Evolutionary conservation across 2,329 filamentous ascomycete genomes (phyloP).

Genomic region (Pseudogymnoascus sp.): DNA sequence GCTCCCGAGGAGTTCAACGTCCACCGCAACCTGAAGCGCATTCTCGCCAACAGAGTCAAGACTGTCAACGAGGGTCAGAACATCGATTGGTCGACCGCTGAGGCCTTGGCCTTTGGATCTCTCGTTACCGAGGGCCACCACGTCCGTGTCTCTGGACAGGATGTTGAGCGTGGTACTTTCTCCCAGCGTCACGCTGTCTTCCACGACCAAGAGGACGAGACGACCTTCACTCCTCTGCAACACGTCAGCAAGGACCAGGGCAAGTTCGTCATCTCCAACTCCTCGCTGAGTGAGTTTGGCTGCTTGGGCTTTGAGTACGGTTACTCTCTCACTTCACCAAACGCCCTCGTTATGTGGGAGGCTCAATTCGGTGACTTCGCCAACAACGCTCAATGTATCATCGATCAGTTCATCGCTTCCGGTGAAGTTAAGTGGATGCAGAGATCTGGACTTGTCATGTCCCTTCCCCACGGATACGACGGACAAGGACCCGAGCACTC

Average conservation of each 20-base stretch:
- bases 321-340: constrained; percentile 93
- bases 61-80: constrained; percentile 83
- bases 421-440: constrained; percentile 99
- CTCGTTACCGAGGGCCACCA: constrained; percentile 91
- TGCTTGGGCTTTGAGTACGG: constrained; percentile 96
- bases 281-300: constrained; percentile 62
- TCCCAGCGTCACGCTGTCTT: constrained; percentile 95
- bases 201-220: constrained; percentile 93
- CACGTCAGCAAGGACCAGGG: constrained; percentile 84
- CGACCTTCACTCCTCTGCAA: constrained; percentile 86
- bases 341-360: constrained; percentile 98
- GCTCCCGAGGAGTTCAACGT: constrained; percentile 78
- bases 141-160: constrained; percentile 94
- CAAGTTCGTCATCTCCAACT: constrained; percentile 95
- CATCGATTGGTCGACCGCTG: constrained; percentile 96
- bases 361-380: constrained; percentile 99
- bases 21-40: constrained; percentile 96
- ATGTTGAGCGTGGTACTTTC: constrained; percentile 98
- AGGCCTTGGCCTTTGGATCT: constrained; percentile 89
- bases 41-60: constrained; percentile 82
- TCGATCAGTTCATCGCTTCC: constrained; percentile 97
- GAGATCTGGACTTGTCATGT: constrained; percentile 92
- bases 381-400: constrained; percentile 98
- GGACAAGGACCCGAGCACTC: constrained; percentile 98
- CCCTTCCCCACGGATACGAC: constrained; percentile 93